These are phyloP conservation scores for Trypanosoma mega DNA, from an alignment of 208 protist species.

Conservation along the genomic window DNA sequence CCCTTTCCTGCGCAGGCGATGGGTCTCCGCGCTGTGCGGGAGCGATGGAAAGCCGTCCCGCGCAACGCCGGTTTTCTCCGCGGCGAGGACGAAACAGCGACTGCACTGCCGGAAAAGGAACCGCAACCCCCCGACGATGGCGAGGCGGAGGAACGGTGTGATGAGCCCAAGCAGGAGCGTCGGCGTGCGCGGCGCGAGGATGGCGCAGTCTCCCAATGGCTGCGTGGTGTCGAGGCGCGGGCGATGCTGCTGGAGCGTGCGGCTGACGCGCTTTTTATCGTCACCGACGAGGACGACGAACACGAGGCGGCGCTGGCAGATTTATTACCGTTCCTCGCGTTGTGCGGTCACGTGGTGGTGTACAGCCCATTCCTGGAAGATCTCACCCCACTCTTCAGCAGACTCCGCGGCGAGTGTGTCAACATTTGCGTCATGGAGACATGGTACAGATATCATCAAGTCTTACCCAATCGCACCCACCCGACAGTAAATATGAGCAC, in stretches of 20 bases:
- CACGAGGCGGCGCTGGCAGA: slow-evolving; percentile 42
- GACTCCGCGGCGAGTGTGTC: slow-evolving; percentile 65
- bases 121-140: too few relatives aligned
- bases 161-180: slow-evolving; percentile 1
- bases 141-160: slow-evolving; percentile 12
- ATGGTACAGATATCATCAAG: slow-evolving; percentile 93
- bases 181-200: neutral
- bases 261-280: slow-evolving; percentile 77
- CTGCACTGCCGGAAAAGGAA: too few relatives aligned
- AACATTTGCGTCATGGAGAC: slow-evolving; percentile 91
- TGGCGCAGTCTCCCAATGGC: slow-evolving; percentile 58
- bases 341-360: slow-evolving; percentile 78
- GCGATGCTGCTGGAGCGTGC: slow-evolving; percentile 49
- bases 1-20: slow-evolving; percentile 57
- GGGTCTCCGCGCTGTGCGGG: slow-evolving; percentile 52
- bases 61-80: slow-evolving; percentile 68
- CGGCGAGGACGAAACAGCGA: slow-evolving; percentile 25
- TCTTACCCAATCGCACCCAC: slow-evolving; percentile 92
- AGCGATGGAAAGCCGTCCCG: slow-evolving; percentile 85
- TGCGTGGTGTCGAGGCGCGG: slow-evolving; percentile 70
- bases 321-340: slow-evolving; percentile 76
- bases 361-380: slow-evolving; percentile 88
- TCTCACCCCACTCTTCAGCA: slow-evolving; percentile 55
- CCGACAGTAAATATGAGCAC: slow-evolving; percentile 93
- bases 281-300: slow-evolving; percentile 39